A percentile compares a stretch with the other conserved stretches of the same genome.
Evolutionary conservation across 1,284 basidiomycete genomes (phyloP).

Genomic region (Porodaedalea pini): DNA sequence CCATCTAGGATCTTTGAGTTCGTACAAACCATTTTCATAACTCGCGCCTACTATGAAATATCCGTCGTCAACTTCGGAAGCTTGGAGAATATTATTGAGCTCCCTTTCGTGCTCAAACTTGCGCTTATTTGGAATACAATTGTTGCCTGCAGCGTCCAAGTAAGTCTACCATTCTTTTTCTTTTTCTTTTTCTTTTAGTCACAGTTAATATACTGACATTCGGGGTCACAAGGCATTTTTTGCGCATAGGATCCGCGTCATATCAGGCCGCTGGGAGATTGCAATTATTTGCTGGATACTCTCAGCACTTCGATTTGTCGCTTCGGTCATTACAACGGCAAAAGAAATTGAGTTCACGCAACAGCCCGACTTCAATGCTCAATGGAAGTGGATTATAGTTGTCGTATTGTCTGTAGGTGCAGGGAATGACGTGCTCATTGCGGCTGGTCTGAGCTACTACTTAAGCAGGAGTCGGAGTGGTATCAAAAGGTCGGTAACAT

Average conservation of each 20-base stretch:
- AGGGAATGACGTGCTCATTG: slow-evolving; percentile 7
- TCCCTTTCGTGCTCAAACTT: background rate
- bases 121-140: background rate
- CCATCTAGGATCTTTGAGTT: slow-evolving; percentile 8
- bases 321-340: background rate
- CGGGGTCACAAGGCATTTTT: background rate
- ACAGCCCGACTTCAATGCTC: background rate
- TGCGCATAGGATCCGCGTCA: slow-evolving; percentile 2
- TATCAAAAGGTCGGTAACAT: background rate
- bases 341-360: background rate
- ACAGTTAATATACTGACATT: background rate
- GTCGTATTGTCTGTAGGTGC: background rate
- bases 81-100: background rate
- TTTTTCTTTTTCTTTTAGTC: background rate
- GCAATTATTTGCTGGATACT: background rate
- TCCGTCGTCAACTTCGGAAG: background rate
- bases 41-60: slow-evolving; percentile 1
- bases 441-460: background rate
- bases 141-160: background rate
- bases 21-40: slow-evolving; percentile 1
- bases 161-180: background rate
- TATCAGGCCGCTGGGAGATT: slow-evolving; percentile 6
- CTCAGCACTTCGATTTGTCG: background rate
- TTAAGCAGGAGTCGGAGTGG: background rate
- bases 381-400: background rate